These are phyloP conservation scores for Mycocalia duriaeana DNA, from an alignment of 1,284 basidiomycete genomes.

Conservation along the genomic window DNA sequence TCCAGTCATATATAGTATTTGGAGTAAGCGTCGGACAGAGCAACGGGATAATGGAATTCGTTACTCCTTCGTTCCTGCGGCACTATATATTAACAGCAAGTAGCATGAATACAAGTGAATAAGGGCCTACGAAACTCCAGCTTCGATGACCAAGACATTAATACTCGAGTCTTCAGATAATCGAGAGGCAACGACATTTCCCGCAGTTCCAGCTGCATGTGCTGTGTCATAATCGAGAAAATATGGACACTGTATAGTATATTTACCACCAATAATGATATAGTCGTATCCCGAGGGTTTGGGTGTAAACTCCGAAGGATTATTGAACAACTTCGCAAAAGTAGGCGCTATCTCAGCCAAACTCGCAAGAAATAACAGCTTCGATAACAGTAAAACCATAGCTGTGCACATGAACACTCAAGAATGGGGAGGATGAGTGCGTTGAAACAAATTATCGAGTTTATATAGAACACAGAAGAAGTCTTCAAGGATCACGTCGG, in stretches of 20 bases:
- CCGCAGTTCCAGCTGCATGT: slow-evolving; percentile 17
- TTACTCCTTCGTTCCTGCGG: slow-evolving; percentile 16
- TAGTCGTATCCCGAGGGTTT: slow-evolving; percentile 11
- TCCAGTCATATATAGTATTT: slow-evolving; percentile 13
- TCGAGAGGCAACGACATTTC: slow-evolving; percentile 19
- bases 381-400: too few relatives aligned
- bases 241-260: neutral
- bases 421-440: too few relatives aligned
- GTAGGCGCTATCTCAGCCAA: too few relatives aligned
- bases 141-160: slow-evolving; percentile 21
- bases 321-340: neutral
- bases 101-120: neutral
- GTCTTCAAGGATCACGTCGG: too few relatives aligned
- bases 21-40: neutral
- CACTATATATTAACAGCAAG: neutral
- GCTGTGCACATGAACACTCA: too few relatives aligned
- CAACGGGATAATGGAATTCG: slow-evolving; percentile 9
- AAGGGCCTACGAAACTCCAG: slow-evolving; percentile 18
- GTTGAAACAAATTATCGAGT: too few relatives aligned
- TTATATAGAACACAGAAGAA: too few relatives aligned
- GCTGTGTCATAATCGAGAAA: neutral
- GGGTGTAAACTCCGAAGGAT: neutral
- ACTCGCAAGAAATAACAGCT: too few relatives aligned
- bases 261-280: slow-evolving; percentile 14
- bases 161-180: slow-evolving; percentile 16